Evolutionary conservation across 148 eudicot species (phyloP), one percentile per base, ranked within the genome.

Genomic region (Beta vulgaris): DNA sequence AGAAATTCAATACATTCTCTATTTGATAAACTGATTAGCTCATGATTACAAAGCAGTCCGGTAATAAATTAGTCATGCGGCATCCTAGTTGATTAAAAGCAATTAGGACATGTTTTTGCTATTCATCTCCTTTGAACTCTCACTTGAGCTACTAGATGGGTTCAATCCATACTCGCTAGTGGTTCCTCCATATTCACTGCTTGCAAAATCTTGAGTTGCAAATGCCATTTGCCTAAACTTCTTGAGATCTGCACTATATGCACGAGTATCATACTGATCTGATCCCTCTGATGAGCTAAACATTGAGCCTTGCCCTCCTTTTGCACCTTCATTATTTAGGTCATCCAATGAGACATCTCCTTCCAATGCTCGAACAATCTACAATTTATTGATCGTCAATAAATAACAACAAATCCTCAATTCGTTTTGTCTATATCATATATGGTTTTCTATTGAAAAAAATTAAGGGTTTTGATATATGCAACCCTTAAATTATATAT

Each of bases 341-440:
- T 83, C 93, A 9, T 91, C 96, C 34, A 88, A 57, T 4, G 97
- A 86, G 16, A 83, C 85, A 43, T 89, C 87, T 67, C 91, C 97
- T 71, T 89, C 93, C 3, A 91, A 51, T 32, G 86, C 86, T n/a
- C 93, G 88, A 15, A 84, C 93, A 70, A 91, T 89, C 96, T 91
- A 63, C 15, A 8, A 21, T 34, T 28, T 37, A 1, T 23, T 21
- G 14, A 21, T 37, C 18, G 43, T 28, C 9, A 36, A 2, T 43
- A 0, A 43, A 16, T 39, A 3, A n/a, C n/a, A n/a, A n/a, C n/a
- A n/a, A n/a, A n/a, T n/a, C n/a, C n/a, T n/a, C n/a, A n/a, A n/a
- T n/a, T n/a, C n/a, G n/a, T n/a, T n/a, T n/a, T n/a, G n/a, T n/a
- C n/a, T n/a, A n/a, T n/a, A n/a, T n/a, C n/a, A n/a, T n/a, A n/a